phyloP scores from a whole-genome alignment of 371 early-diverging fungal species.

The Entomophthora muscae region DNA sequence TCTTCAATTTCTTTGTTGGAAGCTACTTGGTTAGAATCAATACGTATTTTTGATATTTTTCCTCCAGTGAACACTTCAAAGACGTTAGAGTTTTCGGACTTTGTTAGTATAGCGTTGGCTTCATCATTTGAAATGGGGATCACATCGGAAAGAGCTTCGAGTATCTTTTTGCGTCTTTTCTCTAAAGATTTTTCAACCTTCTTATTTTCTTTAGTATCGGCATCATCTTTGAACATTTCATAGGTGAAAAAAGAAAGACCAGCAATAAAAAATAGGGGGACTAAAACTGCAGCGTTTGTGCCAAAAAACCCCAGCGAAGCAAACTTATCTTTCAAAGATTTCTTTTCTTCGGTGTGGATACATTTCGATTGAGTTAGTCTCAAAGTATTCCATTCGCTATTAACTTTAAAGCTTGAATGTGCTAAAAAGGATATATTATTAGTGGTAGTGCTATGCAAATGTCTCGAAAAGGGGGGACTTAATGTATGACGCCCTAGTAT shows the following conservation, averaged over 20 bases:
- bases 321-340: background rate
- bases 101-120: background rate
- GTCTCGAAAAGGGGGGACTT: no score
- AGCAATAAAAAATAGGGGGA: background rate
- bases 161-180: background rate
- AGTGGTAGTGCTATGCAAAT: no score
- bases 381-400: no score
- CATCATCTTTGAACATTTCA: background rate
- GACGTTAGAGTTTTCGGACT: background rate
- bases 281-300: background rate
- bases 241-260: background rate
- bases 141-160: background rate
- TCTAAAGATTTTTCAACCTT: background rate
- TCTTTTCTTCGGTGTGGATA: no score
- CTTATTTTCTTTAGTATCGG: background rate
- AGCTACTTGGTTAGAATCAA: constrained; percentile 24
- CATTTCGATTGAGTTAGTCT: no score
- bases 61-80: background rate
- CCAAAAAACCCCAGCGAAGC: background rate
- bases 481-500: no score
- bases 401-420: no score
- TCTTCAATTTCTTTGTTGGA: constrained; percentile 40
- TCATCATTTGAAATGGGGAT: background rate
- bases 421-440: no score
- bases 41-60: background rate